A percentile compares a stretch with the other conserved stretches of the same genome.
Evolutionary conservation across 2,329 filamentous ascomycete genomes (phyloP).

Genomic region (Dryadomyces quercus-mongolicae): DNA sequence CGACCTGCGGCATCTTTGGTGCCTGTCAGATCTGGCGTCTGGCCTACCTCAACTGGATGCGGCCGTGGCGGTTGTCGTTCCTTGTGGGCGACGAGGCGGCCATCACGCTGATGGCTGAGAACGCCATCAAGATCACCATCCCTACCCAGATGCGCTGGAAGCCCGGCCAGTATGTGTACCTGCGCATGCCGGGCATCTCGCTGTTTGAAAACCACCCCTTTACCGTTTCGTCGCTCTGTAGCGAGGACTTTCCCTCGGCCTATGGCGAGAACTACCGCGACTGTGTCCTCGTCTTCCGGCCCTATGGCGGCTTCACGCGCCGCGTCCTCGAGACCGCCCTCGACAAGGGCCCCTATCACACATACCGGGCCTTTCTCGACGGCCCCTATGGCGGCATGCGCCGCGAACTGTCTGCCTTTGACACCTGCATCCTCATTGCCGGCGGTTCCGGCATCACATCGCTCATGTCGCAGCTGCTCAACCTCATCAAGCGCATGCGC

Average conservation of each 20-base stretch:
- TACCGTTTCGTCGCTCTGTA: constrained; percentile 85
- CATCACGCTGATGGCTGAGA: constrained; percentile 79
- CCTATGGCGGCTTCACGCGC: constrained; percentile 81
- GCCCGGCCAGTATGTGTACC: constrained; percentile 88
- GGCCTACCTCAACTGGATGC: constrained; percentile 83
- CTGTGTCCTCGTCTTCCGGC: constrained; percentile 82
- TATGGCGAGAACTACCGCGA: constrained; percentile 83
- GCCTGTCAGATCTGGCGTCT: constrained; percentile 62
- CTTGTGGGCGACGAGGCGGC: constrained; percentile 85
- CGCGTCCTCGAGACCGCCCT: constrained; percentile 74
- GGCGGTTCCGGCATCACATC: constrained; percentile 93
- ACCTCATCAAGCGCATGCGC: constrained; percentile 92
- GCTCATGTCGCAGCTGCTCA: constrained; percentile 78
- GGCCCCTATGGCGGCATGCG: constrained; percentile 94
- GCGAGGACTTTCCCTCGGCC: constrained; percentile 82
- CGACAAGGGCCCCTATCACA: constrained; percentile 79
- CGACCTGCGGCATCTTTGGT: constrained; percentile 67
- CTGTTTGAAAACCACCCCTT: constrained; percentile 91
- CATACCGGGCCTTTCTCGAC: constrained; percentile 84
- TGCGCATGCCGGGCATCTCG: constrained; percentile 87
- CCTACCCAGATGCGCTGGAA: constrained; percentile 88
- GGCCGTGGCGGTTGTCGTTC: constrained; percentile 69
- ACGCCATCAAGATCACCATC: constrained; percentile 90
- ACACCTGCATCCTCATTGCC: constrained; percentile 84
- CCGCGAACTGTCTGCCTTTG: constrained; percentile 78